Evolutionary conservation across 23 red algal species (phyloP), one percentile per base, ranked within the genome.

Genomic region (Cyanidium caldarium): DNA sequence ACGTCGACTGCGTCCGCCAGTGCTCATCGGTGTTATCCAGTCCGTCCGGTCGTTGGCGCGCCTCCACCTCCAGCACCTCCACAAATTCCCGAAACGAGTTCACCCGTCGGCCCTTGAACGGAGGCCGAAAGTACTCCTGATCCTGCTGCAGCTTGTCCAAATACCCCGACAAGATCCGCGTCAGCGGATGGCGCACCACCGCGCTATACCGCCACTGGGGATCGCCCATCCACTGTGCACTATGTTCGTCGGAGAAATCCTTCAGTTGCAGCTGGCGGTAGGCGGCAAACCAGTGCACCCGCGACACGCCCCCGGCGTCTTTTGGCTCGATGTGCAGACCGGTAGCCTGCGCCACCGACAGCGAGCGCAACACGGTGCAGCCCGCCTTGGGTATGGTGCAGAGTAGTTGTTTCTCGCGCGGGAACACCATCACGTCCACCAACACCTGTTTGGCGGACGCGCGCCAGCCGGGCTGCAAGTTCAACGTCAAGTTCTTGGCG

Each of bases 101-200:
- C 19, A 28, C n/a, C 7, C 31, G 21, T 61, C 51, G 51, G 31
- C 31, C 31, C 7, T 61, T 61, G 7, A 61, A 28, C 31, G 51
- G 51, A 28, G 5, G 31, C 31, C 51, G 51, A 5, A 5, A 10
- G 3, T 28, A 25, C 21, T 61, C 51, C 10, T 25, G 51, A 28
- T 28, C 51, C 19, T 7, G 10, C 31, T 61, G 7, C 7, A 61
- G 7, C 21, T 61, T 61, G 21, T 61, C 51, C 7, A 61, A 28
- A 28, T 61, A 61, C 7, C 10, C 51, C 10, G 51, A 61, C 13
- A 61, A 28, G n/a, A 61, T 28, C n/a, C 51, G 51, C 21, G 51
- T 61, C 7, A 61, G 51, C 51, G 51, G 51, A 61, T 61, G 51
- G 13, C 51, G 51, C 51, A 61, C 51, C 51, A 61, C 7, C 3